phyloP scores from a whole-genome alignment of 1,139 yeast genomes.

The Yamadazyma dushanensis region DNA sequence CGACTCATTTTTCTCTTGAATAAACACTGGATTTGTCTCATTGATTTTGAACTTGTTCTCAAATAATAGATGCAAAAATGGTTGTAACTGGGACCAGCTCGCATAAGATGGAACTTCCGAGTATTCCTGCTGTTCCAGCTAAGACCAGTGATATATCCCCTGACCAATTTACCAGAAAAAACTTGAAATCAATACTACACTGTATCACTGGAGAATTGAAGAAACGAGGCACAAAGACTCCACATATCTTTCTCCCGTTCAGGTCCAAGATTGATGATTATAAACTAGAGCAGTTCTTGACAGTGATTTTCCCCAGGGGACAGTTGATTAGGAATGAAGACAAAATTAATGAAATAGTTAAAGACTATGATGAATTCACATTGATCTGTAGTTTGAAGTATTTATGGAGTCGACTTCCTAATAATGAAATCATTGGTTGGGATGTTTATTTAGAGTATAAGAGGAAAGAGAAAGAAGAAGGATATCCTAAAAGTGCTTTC shows the following conservation, averaged over 20 bases:
- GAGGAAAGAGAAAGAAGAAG: conserved; percentile 61
- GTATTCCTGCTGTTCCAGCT: conserved; percentile 18
- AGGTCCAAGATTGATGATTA: conserved; percentile 63
- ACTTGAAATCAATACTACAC: conserved; percentile 64
- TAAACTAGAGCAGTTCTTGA: conserved; percentile 53
- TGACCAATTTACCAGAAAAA: conserved; percentile 59
- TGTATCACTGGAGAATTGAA: conserved; percentile 65
- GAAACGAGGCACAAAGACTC: conserved; percentile 54
- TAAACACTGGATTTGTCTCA: no score
- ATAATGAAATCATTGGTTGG: conserved; percentile 84
- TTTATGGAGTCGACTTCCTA: conserved; percentile 83
- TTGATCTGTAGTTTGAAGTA: conserved; percentile 73
- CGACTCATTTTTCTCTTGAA: not conserved
- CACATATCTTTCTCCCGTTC: conserved; percentile 68
- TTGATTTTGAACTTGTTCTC: no score
- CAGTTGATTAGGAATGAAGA: conserved; percentile 32
- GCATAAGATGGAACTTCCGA: conserved; percentile 27
- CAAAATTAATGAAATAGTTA: conserved; percentile 36
- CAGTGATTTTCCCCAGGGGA: conserved; percentile 54
- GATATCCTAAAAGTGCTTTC: conserved; percentile 72
- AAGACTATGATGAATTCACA: conserved; percentile 61
- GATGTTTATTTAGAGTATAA: conserved; percentile 73
- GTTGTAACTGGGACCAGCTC: not conserved
- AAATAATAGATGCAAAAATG: not conserved
- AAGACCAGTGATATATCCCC: conserved; percentile 16